A percentile compares a stretch with the other conserved stretches of the same genome.
Conservation (phyloP, 192 early-diverging fungal species). For the Rhizophagus clarus region DNA sequence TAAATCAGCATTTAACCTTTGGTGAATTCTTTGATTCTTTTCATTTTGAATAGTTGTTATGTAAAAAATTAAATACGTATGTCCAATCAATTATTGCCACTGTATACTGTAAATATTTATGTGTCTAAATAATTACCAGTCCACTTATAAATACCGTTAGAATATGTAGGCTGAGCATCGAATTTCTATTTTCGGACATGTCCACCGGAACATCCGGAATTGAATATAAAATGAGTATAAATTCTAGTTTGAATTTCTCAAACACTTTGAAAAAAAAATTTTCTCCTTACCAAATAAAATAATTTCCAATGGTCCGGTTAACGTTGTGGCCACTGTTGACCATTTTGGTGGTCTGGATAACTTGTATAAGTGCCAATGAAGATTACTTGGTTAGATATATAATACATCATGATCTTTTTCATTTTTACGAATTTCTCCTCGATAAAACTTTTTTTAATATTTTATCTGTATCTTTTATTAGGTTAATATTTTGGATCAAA, state of each 20-base stretch:
- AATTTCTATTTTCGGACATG: neutral
- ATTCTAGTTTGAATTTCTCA: too few species aligned
- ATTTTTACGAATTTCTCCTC: too few species aligned
- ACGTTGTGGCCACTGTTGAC: neutral
- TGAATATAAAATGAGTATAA: too few species aligned
- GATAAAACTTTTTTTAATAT: too few species aligned
- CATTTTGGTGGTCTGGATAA: neutral
- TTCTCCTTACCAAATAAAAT: neutral
- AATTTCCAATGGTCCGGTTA: conserved; percentile 1
- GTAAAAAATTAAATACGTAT: too few species aligned
- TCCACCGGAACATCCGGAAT: too few species aligned
- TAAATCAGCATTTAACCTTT: neutral
- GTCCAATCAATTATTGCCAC: neutral
- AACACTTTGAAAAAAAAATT: too few species aligned
- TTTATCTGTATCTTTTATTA: neutral
- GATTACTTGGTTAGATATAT: neutral
- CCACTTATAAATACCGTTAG: neutral
- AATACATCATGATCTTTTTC: neutral
- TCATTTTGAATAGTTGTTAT: too few species aligned
- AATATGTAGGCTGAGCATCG: neutral
- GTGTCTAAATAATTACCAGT: too few species aligned
- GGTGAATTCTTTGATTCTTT: neutral
- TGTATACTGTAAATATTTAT: too few species aligned
- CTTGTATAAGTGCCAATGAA: conserved; percentile 2
- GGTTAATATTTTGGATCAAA: neutral